phyloP scores from a whole-genome alignment of 257 asterid genomes.

The Catharanthus roseus region DNA sequence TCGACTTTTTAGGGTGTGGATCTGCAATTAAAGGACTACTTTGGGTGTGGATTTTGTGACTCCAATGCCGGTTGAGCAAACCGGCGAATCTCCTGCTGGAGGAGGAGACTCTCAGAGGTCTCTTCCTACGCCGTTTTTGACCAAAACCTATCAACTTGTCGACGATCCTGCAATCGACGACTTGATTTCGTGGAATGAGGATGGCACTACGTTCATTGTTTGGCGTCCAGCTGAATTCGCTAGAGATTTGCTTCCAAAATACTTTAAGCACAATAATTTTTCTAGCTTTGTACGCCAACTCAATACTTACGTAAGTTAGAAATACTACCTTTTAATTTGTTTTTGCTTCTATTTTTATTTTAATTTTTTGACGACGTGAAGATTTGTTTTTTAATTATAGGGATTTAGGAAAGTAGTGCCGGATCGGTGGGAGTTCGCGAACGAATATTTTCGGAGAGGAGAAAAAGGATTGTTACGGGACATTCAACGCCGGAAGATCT shows the following conservation, averaged over 20 bases:
- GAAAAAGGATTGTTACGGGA: conserved; percentile 54
- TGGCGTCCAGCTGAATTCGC: conserved; percentile 93
- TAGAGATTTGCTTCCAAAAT: conserved; percentile 73
- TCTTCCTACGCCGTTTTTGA: conserved; percentile 75
- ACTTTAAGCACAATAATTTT: conserved; percentile 86
- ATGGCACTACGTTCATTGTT: conserved; percentile 72
- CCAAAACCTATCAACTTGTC: conserved; percentile 73
- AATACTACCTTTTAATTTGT: too few species aligned
- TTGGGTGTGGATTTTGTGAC: conserved; percentile 9
- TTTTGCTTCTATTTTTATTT: too few species aligned
- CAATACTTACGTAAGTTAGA: conserved; percentile 57
- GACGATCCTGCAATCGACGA: conserved; percentile 64
- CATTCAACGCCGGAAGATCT: conserved; percentile 72
- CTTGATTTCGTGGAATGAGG: conserved; percentile 85
- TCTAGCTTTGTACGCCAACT: conserved; percentile 91
- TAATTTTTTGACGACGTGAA: too few species aligned
- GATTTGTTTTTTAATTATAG: conserved; percentile 24
- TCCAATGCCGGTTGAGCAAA: conserved; percentile 31
- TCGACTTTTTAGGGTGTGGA: conserved; percentile 8
- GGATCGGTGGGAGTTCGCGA: conserved; percentile 86
- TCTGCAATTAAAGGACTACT: background rate
- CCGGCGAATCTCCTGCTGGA: conserved; percentile 36
- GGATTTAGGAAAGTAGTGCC: conserved; percentile 88
- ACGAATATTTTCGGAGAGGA: conserved; percentile 62
- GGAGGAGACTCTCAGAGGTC: conserved; percentile 47